These are phyloP conservation scores for Phyllosticta paracitricarpa DNA, from an alignment of 2,329 filamentous ascomycete genomes.

Conservation along the genomic window DNA sequence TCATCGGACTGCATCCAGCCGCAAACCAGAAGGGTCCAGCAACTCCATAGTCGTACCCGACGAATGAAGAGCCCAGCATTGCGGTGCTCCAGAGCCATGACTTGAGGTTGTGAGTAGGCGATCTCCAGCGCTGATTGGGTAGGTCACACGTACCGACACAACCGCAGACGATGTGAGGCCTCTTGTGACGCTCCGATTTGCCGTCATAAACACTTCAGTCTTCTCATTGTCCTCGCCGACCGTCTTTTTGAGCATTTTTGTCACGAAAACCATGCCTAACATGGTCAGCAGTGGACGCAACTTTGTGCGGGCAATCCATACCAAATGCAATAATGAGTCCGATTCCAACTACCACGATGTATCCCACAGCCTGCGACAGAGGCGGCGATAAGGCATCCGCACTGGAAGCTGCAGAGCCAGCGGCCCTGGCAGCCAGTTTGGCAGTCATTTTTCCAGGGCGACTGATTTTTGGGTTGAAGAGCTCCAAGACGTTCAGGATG, in stretches of 20 bases:
- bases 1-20: slow-evolving; percentile 32
- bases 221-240: slow-evolving; percentile 39
- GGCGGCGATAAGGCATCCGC: slow-evolving; percentile 14
- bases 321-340: slow-evolving; percentile 33
- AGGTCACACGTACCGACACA: slow-evolving; percentile 18
- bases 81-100: slow-evolving; percentile 48
- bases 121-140: not conserved
- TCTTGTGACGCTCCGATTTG: slow-evolving; percentile 41
- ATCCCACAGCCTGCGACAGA: slow-evolving; percentile 28
- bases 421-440: not conserved
- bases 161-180: slow-evolving; percentile 45
- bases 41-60: slow-evolving; percentile 46
- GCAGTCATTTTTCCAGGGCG: not conserved
- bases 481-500: not conserved
- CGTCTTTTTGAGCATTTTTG: slow-evolving; percentile 38
- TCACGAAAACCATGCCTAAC: slow-evolving; percentile 38
- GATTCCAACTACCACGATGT: slow-evolving; percentile 33
- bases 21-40: slow-evolving; percentile 48
- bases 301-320: slow-evolving; percentile 12
- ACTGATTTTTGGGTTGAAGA: not conserved
- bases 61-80: slow-evolving; percentile 40
- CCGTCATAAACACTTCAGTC: slow-evolving; percentile 48
- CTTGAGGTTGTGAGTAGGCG: not conserved
- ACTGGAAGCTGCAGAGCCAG: not conserved
- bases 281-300: not conserved